Percentiles rank a stretch among this genome's conserved stretches.
phyloP scores from a whole-genome alignment of 139 green algal genomes.

The Chlamydomonas sphaeroides region DNA sequence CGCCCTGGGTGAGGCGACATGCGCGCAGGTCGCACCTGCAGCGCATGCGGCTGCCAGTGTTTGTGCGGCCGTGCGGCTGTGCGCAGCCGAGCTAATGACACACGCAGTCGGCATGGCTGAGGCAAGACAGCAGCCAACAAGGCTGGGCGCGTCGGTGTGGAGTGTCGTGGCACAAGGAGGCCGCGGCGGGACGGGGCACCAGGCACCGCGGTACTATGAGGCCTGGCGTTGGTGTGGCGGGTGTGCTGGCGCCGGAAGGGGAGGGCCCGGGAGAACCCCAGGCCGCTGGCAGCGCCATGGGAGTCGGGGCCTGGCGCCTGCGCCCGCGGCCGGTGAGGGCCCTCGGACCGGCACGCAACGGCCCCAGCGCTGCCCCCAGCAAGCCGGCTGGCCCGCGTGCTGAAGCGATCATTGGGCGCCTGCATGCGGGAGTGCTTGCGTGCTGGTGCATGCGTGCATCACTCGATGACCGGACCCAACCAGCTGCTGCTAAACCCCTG shows the following conservation, averaged over 20 bases:
- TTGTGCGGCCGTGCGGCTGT: too few species aligned
- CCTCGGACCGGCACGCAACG: neutral
- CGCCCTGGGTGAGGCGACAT: neutral
- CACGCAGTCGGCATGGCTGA: too few species aligned
- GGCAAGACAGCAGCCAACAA: neutral
- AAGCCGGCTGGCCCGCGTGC: neutral
- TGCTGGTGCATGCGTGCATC: too few species aligned
- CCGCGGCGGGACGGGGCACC: constrained; percentile 30
- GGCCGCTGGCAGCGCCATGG: constrained; percentile 36
- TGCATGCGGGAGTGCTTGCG: too few species aligned
- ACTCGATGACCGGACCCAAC: neutral
- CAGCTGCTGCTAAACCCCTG: too few species aligned
- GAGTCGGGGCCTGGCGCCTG: neutral
- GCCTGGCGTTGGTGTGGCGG: constrained; percentile 30
- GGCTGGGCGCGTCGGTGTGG: neutral
- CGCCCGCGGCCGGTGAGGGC: neutral
- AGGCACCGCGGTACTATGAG: constrained; percentile 54
- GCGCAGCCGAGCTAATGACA: too few species aligned
- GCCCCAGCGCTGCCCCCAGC: neutral
- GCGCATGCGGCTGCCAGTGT: too few species aligned
- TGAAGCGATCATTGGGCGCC: too few species aligned
- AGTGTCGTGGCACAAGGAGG: constrained; percentile 43
- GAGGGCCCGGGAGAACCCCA: constrained; percentile 49
- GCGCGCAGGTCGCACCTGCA: too few species aligned
- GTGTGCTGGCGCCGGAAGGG: neutral